These are phyloP conservation scores for Wickerhamiella brachini DNA, from an alignment of 805 yeast species.

Conservation along the genomic window DNA sequence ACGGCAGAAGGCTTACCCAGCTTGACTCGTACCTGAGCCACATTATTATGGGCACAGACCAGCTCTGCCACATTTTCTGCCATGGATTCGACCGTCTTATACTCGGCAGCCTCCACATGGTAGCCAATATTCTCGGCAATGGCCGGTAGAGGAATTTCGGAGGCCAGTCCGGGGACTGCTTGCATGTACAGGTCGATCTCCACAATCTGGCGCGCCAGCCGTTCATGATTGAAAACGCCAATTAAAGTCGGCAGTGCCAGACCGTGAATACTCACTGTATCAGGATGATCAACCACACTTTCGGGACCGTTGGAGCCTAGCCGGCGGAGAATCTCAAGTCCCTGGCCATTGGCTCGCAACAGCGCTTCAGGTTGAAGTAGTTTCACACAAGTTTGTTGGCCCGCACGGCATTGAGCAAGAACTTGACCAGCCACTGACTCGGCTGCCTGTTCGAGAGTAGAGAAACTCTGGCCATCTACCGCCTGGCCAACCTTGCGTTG, in stretches of 20 bases:
- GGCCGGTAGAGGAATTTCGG: slow-evolving; percentile 27
- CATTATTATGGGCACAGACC: slow-evolving; percentile 29
- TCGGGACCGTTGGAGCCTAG: slow-evolving; percentile 22
- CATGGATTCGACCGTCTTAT: slow-evolving; percentile 87
- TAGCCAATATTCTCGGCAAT: slow-evolving; percentile 36
- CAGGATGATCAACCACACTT: slow-evolving; percentile 2
- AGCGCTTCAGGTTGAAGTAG: slow-evolving; percentile 41
- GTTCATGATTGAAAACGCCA: slow-evolving; percentile 87
- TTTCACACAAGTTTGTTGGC: slow-evolving; percentile 29
- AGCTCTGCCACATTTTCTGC: slow-evolving; percentile 57
- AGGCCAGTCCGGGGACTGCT: slow-evolving; percentile 22
- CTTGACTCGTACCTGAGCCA: slow-evolving; percentile 36
- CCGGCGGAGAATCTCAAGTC: slow-evolving; percentile 26
- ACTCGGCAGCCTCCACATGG: slow-evolving; percentile 66
- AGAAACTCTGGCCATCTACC: slow-evolving; percentile 31
- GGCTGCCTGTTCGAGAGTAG: slow-evolving; percentile 31
- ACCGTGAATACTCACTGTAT: slow-evolving; percentile 29
- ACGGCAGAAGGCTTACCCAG: slow-evolving; percentile 86
- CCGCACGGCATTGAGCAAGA: slow-evolving; percentile 31
- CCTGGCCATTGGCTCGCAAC: slow-evolving; percentile 41
- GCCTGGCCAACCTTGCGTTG: slow-evolving; percentile 47
- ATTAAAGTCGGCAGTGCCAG: slow-evolving; percentile 49
- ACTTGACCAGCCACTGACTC: slow-evolving; percentile 34
- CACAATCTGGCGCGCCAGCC: slow-evolving; percentile 69
- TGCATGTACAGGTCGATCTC: slow-evolving; percentile 37